A percentile compares a stretch with the other conserved stretches of the same genome.
These are phyloP conservation scores for Penicillium fimorum DNA, from an alignment of 495 filamentous ascomycete species.

Conservation along the genomic window DNA sequence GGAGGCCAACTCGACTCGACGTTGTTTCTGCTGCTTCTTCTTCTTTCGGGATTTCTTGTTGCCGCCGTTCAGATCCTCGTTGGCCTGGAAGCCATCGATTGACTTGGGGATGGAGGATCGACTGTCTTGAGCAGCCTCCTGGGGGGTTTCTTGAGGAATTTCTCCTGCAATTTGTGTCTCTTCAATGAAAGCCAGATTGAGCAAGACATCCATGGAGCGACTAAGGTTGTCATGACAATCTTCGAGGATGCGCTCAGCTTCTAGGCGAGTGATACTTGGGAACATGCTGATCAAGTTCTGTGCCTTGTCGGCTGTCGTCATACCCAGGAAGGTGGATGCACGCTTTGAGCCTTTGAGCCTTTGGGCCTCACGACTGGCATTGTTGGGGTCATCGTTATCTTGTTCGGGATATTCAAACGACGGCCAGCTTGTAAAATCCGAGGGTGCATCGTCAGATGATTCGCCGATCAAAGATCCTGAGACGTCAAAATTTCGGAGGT, in stretches of 20 bases:
- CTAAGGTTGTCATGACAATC: conserved; percentile 61
- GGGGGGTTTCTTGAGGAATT: background rate
- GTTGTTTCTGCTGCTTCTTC: conserved; percentile 17
- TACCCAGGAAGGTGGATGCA: conserved; percentile 46
- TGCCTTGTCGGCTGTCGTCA: conserved; percentile 57
- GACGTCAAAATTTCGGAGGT: conserved; percentile 23
- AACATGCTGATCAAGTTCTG: conserved; percentile 65
- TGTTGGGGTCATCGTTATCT: background rate
- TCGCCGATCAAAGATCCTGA: background rate
- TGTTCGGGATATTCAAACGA: background rate
- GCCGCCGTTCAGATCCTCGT: conserved; percentile 31
- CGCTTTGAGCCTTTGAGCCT: conserved; percentile 11
- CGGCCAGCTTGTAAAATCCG: conserved; percentile 1
- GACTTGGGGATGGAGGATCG: conserved; percentile 59
- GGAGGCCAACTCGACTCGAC: conserved; percentile 8
- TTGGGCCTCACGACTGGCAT: background rate
- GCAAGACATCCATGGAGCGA: conserved; percentile 75
- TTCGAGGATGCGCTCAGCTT: conserved; percentile 62
- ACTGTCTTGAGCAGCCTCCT: conserved; percentile 28
- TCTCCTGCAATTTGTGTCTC: conserved; percentile 36
- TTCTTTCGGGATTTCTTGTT: conserved; percentile 43
- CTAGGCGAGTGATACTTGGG: conserved; percentile 58
- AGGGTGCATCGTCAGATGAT: background rate
- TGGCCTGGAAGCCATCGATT: conserved; percentile 72
- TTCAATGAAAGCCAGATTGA: conserved; percentile 72